A percentile compares a stretch with the other conserved stretches of the same genome.
Conservation (phyloP, 768 basidiomycete species). For the Suillus tomentosus region DNA sequence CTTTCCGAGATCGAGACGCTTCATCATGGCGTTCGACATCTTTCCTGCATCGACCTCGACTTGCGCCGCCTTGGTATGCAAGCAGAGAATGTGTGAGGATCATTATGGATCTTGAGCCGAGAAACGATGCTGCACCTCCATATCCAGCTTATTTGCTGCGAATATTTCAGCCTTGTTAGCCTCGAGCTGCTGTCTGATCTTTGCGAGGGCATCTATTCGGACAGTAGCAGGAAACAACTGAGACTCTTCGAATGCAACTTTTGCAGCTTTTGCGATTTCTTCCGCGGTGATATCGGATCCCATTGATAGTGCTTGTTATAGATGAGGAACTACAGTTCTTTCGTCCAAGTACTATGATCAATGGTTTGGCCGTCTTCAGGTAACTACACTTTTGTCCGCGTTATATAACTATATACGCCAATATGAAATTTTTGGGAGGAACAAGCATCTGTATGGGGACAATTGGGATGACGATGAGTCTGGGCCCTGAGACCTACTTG, state of each 20-base stretch:
- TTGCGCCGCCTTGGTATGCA: constrained; percentile 62
- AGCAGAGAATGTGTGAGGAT: constrained; percentile 4
- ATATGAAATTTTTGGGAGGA: no score
- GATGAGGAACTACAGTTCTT: not conserved
- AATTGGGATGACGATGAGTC: no score
- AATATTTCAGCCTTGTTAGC: constrained; percentile 69
- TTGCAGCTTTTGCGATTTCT: constrained; percentile 76
- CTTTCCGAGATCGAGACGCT: constrained; percentile 76
- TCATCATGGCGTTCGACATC: constrained; percentile 83
- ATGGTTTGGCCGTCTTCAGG: not conserved
- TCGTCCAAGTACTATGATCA: no score
- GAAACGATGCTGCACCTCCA: constrained; percentile 53
- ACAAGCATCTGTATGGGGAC: no score
- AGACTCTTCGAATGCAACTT: constrained; percentile 82
- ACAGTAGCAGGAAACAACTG: constrained; percentile 74
- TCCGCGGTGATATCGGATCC: constrained; percentile 35
- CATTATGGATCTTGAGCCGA: not conserved
- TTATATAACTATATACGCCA: no score
- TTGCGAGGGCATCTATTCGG: constrained; percentile 69
- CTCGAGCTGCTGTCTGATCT: constrained; percentile 69
- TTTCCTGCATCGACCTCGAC: constrained; percentile 78
- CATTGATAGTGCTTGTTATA: not conserved
- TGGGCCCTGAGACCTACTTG: no score
- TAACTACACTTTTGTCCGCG: not conserved
- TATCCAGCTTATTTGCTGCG: constrained; percentile 77